Evolutionary conservation across 108 stramenopile species (phyloP), one percentile per base, ranked within the genome.

Genomic region (Seminavis robusta): DNA sequence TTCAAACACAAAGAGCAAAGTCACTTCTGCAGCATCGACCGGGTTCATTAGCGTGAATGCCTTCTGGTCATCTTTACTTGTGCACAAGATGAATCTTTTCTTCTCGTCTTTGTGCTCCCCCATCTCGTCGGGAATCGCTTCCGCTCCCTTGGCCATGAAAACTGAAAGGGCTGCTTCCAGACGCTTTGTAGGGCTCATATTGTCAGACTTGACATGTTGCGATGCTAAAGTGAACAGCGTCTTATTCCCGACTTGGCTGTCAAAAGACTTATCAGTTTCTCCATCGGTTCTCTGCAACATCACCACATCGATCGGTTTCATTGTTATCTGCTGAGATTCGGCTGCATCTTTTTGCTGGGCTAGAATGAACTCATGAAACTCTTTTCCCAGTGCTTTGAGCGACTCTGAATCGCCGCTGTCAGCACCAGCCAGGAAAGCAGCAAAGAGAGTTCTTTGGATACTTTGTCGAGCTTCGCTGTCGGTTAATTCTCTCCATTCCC

Each of bases 1-100:
- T 40, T 79, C 78, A 50, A 79, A 74, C 7, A 69, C 56, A 47
- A 79, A 73, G 37, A 69, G 52, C 25, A 58, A 25, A 27, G 69
- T 48, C 50, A 74, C 70, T 44, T 73, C 37, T 11, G 63, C 63
- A 31, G 61, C 48, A 28, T 29, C 50, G 17, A 25, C 50, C 9
- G 38, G 26, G 19, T 39, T 6, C 32, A 62, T 33, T 15, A 41
- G 0, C 26, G 7, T 55, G 50, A 31, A 64, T 1, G 2, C 21
- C 17, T 46, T 32, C 29, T 47, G 29, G 15, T 33, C 44, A 33
- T 55, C 33, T 32, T 27, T 25, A 9, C 29, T 21, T 23, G 24
- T 54, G 37, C 41, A 31, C 4, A 49, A 26, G 15, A 53, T n/a
- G 25, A 55, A 64, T 17, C 53, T 39, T 6, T 39, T 16, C 17